Evolutionary conservation across 768 basidiomycete genomes (phyloP), one percentile per base, ranked within the genome.

Genomic region (Mycena galericulata): DNA sequence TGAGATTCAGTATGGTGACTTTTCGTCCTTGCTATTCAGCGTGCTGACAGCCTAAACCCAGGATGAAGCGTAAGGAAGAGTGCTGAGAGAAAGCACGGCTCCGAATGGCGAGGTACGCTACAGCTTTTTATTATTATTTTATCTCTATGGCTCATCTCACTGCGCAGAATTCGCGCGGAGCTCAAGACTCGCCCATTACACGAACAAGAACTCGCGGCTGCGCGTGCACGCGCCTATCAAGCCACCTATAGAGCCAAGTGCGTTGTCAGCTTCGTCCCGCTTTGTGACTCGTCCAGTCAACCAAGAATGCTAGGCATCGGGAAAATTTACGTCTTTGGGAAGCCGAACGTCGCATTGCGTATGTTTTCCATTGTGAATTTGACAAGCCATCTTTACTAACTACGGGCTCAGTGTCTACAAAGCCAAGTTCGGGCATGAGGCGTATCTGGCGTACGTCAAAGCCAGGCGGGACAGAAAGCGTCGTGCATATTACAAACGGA

Each of bases 181-280:
- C 59, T 61, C 22, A 61, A 61, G 12, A 3, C 26, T 20, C n/a
- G 36, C 1, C 34, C 59, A 2, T 6, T 36, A 1, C 24, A 38
- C n/a, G 59, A 61, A 26, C 59, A 61, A 15, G 3, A 22, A 22
- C 12, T 3, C 3, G 59, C 47, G 5, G 47, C 59, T 2, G 59
- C 36, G 10, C 30, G 59, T 2, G 30, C 20, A 1, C 20, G 58
- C 3, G 15, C 5, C 1, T 49, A 61, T 29, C 59, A 61, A 14
- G 47, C 47, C 4, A 50, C 32, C 1, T 61, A 61, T 49, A 46
- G 59, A 4, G 59, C 36, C 9, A 50, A 18, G 59, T 61, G 22
- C 4, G 41, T 34, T 4, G 5, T 22, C n/a, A n/a, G n/a, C n/a
- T n/a, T 14, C 24, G 10, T 1, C 11, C 2, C 26, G 7, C 3